Percentiles rank a stretch among this genome's conserved stretches.
phyloP scores from a whole-genome alignment of 2,329 filamentous ascomycete species.

The Aspergillus pseudoglaucus region DNA sequence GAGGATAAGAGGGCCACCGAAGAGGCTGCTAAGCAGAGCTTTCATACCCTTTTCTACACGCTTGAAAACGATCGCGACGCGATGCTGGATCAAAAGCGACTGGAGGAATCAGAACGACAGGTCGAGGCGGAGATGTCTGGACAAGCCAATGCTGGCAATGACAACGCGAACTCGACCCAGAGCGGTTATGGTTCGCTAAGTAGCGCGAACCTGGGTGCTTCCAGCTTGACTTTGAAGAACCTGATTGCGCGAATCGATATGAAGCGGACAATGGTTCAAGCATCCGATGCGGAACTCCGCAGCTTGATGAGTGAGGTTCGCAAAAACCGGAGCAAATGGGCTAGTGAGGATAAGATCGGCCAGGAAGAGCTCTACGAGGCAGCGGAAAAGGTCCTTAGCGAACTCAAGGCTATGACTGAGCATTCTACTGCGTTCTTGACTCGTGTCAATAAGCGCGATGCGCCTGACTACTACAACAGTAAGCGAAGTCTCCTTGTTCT shows the following conservation, averaged over 20 bases:
- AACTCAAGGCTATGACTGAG: slow-evolving; percentile 94
- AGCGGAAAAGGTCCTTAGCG: slow-evolving; percentile 90
- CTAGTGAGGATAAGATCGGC: slow-evolving; percentile 92
- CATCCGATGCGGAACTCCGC: slow-evolving; percentile 86
- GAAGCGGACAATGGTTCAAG: slow-evolving; percentile 81
- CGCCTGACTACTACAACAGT: slow-evolving; percentile 89
- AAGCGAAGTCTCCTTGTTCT: slow-evolving; percentile 36
- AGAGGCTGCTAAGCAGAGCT: slow-evolving; percentile 80
- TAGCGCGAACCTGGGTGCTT: slow-evolving; percentile 89
- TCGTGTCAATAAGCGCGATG: slow-evolving; percentile 92
- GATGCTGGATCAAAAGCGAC: slow-evolving; percentile 94
- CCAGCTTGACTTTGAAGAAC: slow-evolving; percentile 92
- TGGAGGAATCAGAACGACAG: slow-evolving; percentile 93
- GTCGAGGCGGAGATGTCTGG: slow-evolving; percentile 90
- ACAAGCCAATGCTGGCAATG: slow-evolving; percentile 49
- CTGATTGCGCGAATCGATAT: slow-evolving; percentile 92
- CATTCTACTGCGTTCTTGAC: slow-evolving; percentile 95
- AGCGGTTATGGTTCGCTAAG: slow-evolving; percentile 82
- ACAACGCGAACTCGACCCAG: slow-evolving; percentile 45
- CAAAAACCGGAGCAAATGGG: slow-evolving; percentile 98
- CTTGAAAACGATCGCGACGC: slow-evolving; percentile 91
- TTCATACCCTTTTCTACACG: slow-evolving; percentile 90
- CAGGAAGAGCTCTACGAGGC: slow-evolving; percentile 98
- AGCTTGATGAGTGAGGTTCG: slow-evolving; percentile 94
- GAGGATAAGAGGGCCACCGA: slow-evolving; percentile 87